Evolutionary conservation across 495 filamentous ascomycete species (phyloP).

Genomic region (Podospora pseudopauciseta): DNA sequence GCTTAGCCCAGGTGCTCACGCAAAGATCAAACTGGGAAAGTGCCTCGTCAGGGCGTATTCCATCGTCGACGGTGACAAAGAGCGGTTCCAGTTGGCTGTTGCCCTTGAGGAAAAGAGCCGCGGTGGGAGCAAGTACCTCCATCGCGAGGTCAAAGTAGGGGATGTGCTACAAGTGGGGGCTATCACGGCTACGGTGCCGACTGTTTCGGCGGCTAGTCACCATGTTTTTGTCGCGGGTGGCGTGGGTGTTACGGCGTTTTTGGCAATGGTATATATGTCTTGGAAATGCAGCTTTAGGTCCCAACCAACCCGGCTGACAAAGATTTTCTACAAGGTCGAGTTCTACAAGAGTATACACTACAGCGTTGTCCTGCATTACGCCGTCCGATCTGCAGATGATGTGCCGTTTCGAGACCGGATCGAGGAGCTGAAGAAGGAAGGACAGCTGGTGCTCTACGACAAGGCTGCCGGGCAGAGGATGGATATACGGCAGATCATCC

Average conservation of each 20-base stretch:
- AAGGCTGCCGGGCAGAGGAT: slow-evolving; percentile 44
- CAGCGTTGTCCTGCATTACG: slow-evolving; percentile 47
- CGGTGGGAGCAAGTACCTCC: slow-evolving; percentile 48
- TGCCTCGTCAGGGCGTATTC: slow-evolving; percentile 45
- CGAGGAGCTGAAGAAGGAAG: slow-evolving; percentile 30
- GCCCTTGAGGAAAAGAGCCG: slow-evolving; percentile 43
- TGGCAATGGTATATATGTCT: slow-evolving; percentile 21
- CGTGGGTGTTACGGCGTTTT: slow-evolving; percentile 53
- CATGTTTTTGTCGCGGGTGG: slow-evolving; percentile 53
- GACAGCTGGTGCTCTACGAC: slow-evolving; percentile 45
- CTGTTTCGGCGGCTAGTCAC: slow-evolving; percentile 36
- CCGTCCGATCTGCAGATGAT: slow-evolving; percentile 43
- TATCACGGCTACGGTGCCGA: slow-evolving; percentile 37
- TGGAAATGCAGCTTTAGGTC: not conserved
- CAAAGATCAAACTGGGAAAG: slow-evolving; percentile 45
- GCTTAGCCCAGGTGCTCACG: slow-evolving; percentile 37
- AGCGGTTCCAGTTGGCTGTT: slow-evolving; percentile 45
- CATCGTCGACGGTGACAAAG: slow-evolving; percentile 42
- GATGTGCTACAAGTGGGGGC: slow-evolving; percentile 43
- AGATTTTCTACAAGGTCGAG: slow-evolving; percentile 20
- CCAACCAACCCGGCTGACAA: not conserved
- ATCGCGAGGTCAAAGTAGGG: slow-evolving; percentile 44
- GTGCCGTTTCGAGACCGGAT: slow-evolving; percentile 45
- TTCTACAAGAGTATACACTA: slow-evolving; percentile 40
- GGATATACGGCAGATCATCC: slow-evolving; percentile 42